Percentiles rank a stretch among this genome's conserved stretches.
phyloP scores from a whole-genome alignment of 1,284 basidiomycete species.

The Xanthoconium separans region DNA sequence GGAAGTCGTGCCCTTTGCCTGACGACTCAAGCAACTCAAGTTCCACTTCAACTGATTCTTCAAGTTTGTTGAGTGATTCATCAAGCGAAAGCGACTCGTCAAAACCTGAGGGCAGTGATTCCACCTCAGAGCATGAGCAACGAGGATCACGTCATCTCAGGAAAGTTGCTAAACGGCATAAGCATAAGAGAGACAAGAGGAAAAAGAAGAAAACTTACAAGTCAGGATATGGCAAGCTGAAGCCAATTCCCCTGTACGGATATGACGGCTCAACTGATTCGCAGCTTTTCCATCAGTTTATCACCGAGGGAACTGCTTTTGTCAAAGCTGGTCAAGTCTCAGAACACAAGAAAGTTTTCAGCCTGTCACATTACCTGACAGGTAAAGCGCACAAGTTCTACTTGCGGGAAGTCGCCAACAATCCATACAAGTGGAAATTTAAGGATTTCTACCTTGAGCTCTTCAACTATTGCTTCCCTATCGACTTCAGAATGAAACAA shows the following conservation, averaged over 20 bases:
- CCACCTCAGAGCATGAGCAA: no score
- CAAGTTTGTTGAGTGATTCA: no score
- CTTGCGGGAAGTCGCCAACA: background rate
- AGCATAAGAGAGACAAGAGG: background rate
- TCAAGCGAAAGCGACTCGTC: no score
- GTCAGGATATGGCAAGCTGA: background rate
- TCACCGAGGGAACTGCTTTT: background rate
- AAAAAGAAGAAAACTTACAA: no score
- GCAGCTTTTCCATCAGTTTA: background rate
- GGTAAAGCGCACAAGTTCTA: background rate
- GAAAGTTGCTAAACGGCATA: background rate
- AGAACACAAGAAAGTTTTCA: no score
- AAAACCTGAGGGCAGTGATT: no score
- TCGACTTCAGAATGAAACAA: background rate
- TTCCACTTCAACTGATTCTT: no score
- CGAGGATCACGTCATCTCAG: background rate
- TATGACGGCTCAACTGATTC: background rate
- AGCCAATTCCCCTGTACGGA: background rate
- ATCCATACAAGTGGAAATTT: background rate
- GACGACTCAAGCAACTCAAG: no score
- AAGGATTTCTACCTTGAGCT: background rate
- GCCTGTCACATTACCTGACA: no score
- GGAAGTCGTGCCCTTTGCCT: no score
- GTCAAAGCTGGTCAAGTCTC: no score
- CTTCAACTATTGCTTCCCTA: background rate